These are phyloP conservation scores for Retiboletus flavoniger DNA, from an alignment of 1,284 basidiomycete species.

Conservation along the genomic window DNA sequence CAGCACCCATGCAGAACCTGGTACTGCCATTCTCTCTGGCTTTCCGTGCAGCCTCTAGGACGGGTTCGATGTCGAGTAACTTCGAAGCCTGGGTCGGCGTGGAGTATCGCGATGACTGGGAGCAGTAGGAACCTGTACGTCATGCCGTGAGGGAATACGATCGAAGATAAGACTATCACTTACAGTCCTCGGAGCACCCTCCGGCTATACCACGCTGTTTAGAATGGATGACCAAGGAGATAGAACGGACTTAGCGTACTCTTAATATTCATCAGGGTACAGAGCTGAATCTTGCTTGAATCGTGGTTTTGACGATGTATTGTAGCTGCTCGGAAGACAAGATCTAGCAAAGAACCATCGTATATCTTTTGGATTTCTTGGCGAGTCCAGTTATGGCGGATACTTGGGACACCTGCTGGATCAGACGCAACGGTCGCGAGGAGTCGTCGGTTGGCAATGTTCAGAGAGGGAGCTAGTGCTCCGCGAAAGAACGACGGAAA, in stretches of 20 bases:
- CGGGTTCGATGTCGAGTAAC: constrained; percentile 89
- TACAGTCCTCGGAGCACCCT: constrained; percentile 95
- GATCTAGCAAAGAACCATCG: constrained; percentile 79
- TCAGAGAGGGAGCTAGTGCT: constrained; percentile 8
- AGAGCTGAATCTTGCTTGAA: constrained; percentile 89
- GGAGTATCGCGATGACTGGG: constrained; percentile 90
- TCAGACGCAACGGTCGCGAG: constrained; percentile 61
- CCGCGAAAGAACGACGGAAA: constrained; percentile 6
- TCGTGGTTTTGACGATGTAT: constrained; percentile 89
- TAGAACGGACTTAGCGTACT: constrained; percentile 54
- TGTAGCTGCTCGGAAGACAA: constrained; percentile 79
- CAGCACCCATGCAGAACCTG: constrained; percentile 98
- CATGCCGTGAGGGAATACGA: background rate
- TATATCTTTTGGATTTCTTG: constrained; percentile 77
- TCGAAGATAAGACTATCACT: constrained; percentile 23
- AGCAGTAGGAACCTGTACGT: constrained; percentile 86
- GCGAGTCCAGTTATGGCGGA: constrained; percentile 62
- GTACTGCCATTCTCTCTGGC: constrained; percentile 97
- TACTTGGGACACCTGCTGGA: constrained; percentile 30
- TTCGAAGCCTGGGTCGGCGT: constrained; percentile 88
- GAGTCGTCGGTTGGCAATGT: constrained; percentile 38
- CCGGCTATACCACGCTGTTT: constrained; percentile 57
- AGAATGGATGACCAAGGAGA: constrained; percentile 12
- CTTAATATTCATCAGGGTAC: constrained; percentile 99
- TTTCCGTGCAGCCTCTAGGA: constrained; percentile 85